phyloP scores from a whole-genome alignment of 192 early-diverging fungal genomes.

The Mortierella claussenii region DNA sequence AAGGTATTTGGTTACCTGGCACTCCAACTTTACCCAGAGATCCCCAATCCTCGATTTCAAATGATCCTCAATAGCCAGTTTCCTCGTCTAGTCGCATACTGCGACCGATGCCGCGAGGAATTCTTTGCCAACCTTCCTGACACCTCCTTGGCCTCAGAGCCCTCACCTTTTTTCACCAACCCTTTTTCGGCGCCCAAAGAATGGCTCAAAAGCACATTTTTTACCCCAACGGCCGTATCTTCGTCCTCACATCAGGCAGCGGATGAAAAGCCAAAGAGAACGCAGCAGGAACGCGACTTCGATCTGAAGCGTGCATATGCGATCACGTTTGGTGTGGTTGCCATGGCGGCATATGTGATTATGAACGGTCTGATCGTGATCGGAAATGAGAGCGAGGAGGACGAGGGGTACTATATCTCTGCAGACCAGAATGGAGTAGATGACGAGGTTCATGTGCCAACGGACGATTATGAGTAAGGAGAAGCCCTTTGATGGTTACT shows the following conservation, averaged over 20 bases:
- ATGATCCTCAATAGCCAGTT: slow-evolving; percentile 74
- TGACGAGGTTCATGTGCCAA: no score
- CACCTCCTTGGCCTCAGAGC: slow-evolving; percentile 32
- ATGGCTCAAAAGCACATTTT: slow-evolving; percentile 55
- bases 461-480: no score
- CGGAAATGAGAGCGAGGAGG: slow-evolving; percentile 58
- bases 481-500: no score
- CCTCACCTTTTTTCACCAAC: slow-evolving; percentile 55
- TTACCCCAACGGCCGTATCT: slow-evolving; percentile 4
- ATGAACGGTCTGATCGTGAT: slow-evolving; percentile 71
- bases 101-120: slow-evolving; percentile 64
- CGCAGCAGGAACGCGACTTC: slow-evolving; percentile 60
- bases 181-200: slow-evolving; percentile 43
- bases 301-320: slow-evolving; percentile 63
- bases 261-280: slow-evolving; percentile 45
- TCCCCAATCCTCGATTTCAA: slow-evolving; percentile 75
- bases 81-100: slow-evolving; percentile 71
- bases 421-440: no score
- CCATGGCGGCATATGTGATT: slow-evolving; percentile 64
- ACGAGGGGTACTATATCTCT: no score
- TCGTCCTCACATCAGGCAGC: not conserved
- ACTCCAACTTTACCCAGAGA: slow-evolving; percentile 77
- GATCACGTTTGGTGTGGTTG: slow-evolving; percentile 57
- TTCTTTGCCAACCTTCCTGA: slow-evolving; percentile 51
- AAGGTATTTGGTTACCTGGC: slow-evolving; percentile 87